Conservation (phyloP, 2,329 filamentous ascomycete species). For the Madurella fahalii region DNA sequence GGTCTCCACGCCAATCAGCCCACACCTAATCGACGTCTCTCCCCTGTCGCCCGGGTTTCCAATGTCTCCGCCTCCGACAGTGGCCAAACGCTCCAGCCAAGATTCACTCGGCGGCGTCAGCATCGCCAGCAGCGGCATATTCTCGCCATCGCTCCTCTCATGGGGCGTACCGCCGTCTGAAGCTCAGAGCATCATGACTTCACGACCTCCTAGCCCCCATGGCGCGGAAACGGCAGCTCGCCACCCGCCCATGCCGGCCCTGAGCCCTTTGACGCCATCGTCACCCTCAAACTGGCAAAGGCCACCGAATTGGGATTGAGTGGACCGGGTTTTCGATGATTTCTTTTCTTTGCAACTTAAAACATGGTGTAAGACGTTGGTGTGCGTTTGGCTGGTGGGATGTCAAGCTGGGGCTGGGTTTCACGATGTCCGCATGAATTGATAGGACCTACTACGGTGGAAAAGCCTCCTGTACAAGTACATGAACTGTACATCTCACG, state of each 20-base stretch:
- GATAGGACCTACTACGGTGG: background rate
- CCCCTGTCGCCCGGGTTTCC: constrained; percentile 19
- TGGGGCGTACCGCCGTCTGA: constrained; percentile 24
- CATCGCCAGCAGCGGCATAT: constrained; percentile 25
- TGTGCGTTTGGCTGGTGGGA: background rate
- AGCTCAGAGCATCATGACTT: background rate
- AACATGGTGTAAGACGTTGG: background rate
- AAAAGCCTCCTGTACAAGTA: background rate
- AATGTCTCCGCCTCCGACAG: constrained; percentile 14
- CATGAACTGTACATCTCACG: background rate
- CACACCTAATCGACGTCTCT: constrained; percentile 13
- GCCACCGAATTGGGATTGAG: constrained; percentile 15
- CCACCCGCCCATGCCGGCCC: constrained; percentile 5
- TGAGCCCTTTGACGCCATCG: background rate
- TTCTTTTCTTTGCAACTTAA: background rate
- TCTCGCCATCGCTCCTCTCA: constrained; percentile 20
- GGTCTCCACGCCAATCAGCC: constrained; percentile 11
- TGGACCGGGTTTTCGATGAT: background rate
- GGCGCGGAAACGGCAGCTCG: constrained; percentile 3
- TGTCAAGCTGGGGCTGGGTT: background rate
- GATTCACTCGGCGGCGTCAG: constrained; percentile 22
- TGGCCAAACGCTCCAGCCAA: constrained; percentile 18
- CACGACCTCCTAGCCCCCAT: constrained; percentile 15
- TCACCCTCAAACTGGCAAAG: constrained; percentile 20
- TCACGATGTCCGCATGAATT: background rate